These are phyloP conservation scores for Juglanconis sp. DNA, from an alignment of 2,329 filamentous ascomycete species.

Conservation along the genomic window DNA sequence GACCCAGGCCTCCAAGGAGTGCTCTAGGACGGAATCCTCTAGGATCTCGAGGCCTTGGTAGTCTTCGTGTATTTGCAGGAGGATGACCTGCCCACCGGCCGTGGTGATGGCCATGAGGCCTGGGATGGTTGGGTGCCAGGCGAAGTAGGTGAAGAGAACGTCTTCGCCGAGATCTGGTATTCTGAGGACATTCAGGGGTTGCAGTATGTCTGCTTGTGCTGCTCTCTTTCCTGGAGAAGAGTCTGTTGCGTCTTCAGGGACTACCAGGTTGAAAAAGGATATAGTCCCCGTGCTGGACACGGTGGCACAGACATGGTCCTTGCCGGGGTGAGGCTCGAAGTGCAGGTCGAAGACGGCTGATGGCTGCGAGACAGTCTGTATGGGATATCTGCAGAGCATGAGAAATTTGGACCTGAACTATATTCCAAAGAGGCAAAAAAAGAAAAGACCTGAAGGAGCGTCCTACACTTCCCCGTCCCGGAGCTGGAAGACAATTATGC, in stretches of 20 bases:
- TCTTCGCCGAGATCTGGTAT: slow-evolving; percentile 51
- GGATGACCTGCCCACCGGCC: slow-evolving; percentile 61
- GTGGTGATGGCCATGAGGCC: slow-evolving; percentile 67
- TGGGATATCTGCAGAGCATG: slow-evolving; percentile 40
- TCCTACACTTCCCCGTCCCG: slow-evolving; percentile 54
- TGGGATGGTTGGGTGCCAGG: slow-evolving; percentile 62
- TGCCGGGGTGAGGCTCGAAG: slow-evolving; percentile 58
- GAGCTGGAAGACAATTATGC: slow-evolving; percentile 64
- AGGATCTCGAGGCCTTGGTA: slow-evolving; percentile 35
- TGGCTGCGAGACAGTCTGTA: slow-evolving; percentile 60
- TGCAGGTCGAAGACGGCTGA: slow-evolving; percentile 83
- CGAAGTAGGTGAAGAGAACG: slow-evolving; percentile 67
- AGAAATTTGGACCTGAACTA: slow-evolving; percentile 16
- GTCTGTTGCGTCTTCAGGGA: slow-evolving; percentile 16
- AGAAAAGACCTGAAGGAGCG: too few species aligned
- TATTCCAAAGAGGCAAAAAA: slow-evolving; percentile 1
- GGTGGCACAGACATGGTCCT: slow-evolving; percentile 60
- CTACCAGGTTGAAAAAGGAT: slow-evolving; percentile 57
- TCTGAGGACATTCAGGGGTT: slow-evolving; percentile 41
- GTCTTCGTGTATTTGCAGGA: slow-evolving; percentile 47
- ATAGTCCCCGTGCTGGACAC: slow-evolving; percentile 76
- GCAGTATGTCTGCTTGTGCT: slow-evolving; percentile 22
- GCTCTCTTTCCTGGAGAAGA: slow-evolving; percentile 20
- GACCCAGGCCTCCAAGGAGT: slow-evolving; percentile 71
- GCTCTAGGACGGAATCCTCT: slow-evolving; percentile 40